Evolutionary conservation across 306 rosid species (phyloP).

Genomic region (Corylus avellana): DNA sequence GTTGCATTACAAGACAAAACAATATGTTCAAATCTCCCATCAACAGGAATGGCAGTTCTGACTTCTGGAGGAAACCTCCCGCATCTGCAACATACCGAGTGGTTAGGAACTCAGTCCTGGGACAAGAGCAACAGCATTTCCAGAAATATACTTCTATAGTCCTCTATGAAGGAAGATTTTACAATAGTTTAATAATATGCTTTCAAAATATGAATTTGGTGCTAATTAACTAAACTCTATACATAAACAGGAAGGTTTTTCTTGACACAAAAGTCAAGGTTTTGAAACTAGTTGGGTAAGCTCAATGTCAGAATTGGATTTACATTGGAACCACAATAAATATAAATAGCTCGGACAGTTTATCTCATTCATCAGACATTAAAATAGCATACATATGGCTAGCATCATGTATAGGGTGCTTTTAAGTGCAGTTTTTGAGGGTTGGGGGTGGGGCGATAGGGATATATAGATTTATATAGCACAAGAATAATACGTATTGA

Average conservation of each 20-base stretch:
- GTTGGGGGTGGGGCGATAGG: neutral
- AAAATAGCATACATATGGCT: neutral
- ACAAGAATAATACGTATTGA: neutral
- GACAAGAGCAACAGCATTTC: slow-evolving; percentile 8
- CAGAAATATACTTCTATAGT: neutral
- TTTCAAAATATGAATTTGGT: slow-evolving; percentile 6
- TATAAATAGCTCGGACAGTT: neutral
- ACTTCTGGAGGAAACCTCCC: slow-evolving; percentile 98
- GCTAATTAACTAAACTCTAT: neutral
- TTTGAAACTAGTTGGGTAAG: neutral
- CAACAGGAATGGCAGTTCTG: slow-evolving; percentile 97
- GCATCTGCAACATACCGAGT: slow-evolving; percentile 61
- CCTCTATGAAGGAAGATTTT: neutral
- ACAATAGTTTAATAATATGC: slow-evolving; percentile 10
- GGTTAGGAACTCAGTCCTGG: slow-evolving; percentile 24
- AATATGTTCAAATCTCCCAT: slow-evolving; percentile 99
- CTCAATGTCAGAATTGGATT: neutral
- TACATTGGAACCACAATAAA: neutral
- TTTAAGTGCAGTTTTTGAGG: neutral
- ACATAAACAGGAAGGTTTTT: neutral
- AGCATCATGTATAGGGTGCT: neutral
- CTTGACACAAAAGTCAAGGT: neutral
- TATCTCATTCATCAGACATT: neutral
- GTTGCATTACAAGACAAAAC: slow-evolving; percentile 90
- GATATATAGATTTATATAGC: neutral